Percentiles rank a stretch among this genome's conserved stretches.
Evolutionary conservation across 768 basidiomycete genomes (phyloP).

Genomic region (Amylocystis lapponica): DNA sequence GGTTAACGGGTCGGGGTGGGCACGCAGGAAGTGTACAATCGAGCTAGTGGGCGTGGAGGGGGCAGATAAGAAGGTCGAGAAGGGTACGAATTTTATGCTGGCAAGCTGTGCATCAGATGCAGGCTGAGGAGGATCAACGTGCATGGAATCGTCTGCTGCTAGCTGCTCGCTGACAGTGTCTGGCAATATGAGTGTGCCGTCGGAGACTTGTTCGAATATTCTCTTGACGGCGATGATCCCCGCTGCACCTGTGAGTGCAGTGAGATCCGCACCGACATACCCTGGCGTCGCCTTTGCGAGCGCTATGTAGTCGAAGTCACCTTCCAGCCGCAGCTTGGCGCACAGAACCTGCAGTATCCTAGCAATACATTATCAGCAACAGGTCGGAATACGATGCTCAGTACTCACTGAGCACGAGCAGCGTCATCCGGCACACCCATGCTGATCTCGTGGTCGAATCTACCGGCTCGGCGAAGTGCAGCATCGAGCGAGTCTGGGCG

Average conservation of each 20-base stretch:
- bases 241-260: constrained; percentile 86
- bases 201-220: constrained; percentile 72
- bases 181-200: constrained; percentile 55
- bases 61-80: constrained; percentile 35
- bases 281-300: constrained; percentile 95
- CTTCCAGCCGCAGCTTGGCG: constrained; percentile 75
- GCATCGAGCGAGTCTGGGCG: constrained; percentile 93
- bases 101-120: constrained; percentile 5
- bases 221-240: constrained; percentile 96
- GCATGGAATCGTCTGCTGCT: constrained; percentile 29
- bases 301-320: constrained; percentile 79
- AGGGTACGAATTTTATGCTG: constrained; percentile 23
- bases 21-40: constrained; percentile 84
- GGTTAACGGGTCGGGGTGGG: constrained; percentile 79
- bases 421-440: constrained; percentile 96
- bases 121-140: constrained; percentile 26
- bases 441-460: constrained; percentile 96
- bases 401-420: constrained; percentile 77
- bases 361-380: background rate
- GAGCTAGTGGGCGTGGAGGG: constrained; percentile 43
- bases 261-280: constrained; percentile 93
- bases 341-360: constrained; percentile 89
- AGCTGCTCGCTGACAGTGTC: constrained; percentile 23
- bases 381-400: background rate
- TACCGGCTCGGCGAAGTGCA: constrained; percentile 85